Percentiles rank a stretch among this genome's conserved stretches.
Conservation (phyloP, 2,329 filamentous ascomycete genomes). For the Penicillium sp. region DNA sequence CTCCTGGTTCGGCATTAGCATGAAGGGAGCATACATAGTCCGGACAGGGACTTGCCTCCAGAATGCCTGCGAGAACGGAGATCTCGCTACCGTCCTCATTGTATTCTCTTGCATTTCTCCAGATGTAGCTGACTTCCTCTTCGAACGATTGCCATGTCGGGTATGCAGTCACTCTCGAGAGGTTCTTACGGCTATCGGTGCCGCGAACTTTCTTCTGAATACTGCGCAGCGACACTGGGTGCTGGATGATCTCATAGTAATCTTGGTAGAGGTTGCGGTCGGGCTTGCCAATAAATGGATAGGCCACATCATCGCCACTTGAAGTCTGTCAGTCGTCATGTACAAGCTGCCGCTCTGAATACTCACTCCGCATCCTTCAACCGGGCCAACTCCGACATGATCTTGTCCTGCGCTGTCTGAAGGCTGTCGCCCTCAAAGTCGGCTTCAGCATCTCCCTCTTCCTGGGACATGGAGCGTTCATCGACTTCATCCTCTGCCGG, state of each 20-base stretch:
- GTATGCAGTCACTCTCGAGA: conserved; percentile 60
- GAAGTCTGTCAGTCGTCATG: not conserved
- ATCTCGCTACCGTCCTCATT: conserved; percentile 91
- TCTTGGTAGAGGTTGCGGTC: conserved; percentile 66
- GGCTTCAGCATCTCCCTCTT: conserved; percentile 52
- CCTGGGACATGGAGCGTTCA: conserved; percentile 20
- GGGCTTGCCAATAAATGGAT: conserved; percentile 73
- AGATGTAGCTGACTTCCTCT: conserved; percentile 72
- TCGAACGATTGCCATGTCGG: conserved; percentile 79
- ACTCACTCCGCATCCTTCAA: conserved; percentile 21
- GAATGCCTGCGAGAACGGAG: conserved; percentile 66
- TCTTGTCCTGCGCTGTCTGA: conserved; percentile 80
- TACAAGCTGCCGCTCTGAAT: conserved; percentile 35
- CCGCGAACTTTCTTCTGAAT: conserved; percentile 74
- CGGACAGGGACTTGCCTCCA: conserved; percentile 57
- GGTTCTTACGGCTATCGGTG: conserved; percentile 61
- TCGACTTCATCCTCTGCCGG: conserved; percentile 23
- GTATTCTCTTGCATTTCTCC: conserved; percentile 82
- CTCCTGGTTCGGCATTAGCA: conserved; percentile 46
- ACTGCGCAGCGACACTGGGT: conserved; percentile 72
- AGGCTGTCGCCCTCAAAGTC: conserved; percentile 69
- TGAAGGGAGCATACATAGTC: not conserved
- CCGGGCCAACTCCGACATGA: conserved; percentile 61
- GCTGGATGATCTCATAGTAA: conserved; percentile 78
- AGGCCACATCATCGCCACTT: conserved; percentile 62